Conservation (phyloP, 768 basidiomycete species). For the Sporobolomyces phaffii region DNA sequence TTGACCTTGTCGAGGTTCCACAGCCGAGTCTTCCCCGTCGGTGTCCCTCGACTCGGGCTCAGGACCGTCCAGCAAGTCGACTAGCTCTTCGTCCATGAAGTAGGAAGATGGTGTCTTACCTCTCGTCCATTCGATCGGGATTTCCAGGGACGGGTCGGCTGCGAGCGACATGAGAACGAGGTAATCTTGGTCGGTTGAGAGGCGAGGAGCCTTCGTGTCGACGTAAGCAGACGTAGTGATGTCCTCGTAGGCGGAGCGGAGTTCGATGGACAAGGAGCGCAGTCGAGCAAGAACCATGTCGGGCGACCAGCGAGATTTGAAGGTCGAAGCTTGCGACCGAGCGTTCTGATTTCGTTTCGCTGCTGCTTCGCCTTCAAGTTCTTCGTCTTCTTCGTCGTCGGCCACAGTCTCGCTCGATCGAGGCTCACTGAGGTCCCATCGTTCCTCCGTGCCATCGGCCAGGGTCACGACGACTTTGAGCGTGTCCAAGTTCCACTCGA, state of each 20-base stretch:
- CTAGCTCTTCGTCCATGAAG: not conserved
- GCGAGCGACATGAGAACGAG: constrained; percentile 3
- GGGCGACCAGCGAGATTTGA: not conserved
- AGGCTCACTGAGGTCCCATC: constrained; percentile 12
- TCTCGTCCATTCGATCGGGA: constrained; percentile 18
- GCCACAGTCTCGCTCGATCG: not conserved
- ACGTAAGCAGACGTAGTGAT: not conserved
- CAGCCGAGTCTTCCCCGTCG: not conserved
- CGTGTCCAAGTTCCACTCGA: constrained; percentile 22
- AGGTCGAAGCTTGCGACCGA: not conserved
- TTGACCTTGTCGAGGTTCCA: not conserved
- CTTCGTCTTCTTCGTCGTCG: not conserved
- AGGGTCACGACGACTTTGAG: constrained; percentile 11
- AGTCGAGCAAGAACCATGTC: not conserved
- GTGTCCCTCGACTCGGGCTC: not conserved
- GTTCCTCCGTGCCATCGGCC: constrained; percentile 19
- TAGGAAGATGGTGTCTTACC: constrained; percentile 3
- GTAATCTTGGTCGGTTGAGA: constrained; percentile 6
- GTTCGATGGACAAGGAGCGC: constrained; percentile 2
- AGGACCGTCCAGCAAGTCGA: not conserved
- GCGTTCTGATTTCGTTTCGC: no score
- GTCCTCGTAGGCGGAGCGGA: constrained; percentile 34
- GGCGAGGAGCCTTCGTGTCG: not conserved
- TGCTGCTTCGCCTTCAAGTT: not conserved
- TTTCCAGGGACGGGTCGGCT: not conserved